Evolutionary conservation across 2,329 filamentous ascomycete genomes (phyloP).

Genomic region (Stagonosporopsis chrysanthemi): DNA sequence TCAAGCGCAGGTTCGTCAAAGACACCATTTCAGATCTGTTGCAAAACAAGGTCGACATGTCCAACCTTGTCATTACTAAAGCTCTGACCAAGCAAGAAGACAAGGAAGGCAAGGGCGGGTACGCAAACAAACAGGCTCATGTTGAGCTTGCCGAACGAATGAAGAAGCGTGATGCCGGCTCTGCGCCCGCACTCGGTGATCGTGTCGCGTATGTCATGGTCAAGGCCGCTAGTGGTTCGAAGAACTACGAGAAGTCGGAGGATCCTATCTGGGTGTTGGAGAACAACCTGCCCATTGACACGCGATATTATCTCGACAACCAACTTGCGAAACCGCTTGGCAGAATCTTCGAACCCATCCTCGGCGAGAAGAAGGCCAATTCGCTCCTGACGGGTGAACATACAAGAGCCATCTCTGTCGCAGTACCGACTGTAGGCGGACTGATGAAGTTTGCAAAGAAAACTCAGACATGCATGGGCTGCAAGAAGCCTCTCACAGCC

Average conservation of each 20-base stretch:
- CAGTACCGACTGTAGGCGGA: constrained; percentile 87
- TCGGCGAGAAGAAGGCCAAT: constrained; percentile 89
- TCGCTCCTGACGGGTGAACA: constrained; percentile 90
- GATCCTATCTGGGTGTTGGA: constrained; percentile 97
- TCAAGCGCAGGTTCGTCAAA: constrained; percentile 80
- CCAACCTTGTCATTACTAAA: constrained; percentile 98
- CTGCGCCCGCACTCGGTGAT: constrained; percentile 89
- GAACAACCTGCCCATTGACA: constrained; percentile 97
- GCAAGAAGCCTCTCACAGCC: constrained; percentile 90
- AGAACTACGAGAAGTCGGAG: constrained; percentile 96
- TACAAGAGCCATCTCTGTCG: constrained; percentile 91
- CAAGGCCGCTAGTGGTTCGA: constrained; percentile 85
- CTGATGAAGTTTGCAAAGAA: constrained; percentile 99
- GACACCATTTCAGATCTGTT: constrained; percentile 92
- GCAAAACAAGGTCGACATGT: constrained; percentile 99
- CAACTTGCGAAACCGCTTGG: constrained; percentile 93
- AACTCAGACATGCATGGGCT: constrained; percentile 97
- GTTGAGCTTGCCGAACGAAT: constrained; percentile 95
- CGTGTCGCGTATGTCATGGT: constrained; percentile 98
- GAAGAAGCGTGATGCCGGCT: constrained; percentile 95
- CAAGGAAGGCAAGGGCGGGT: constrained; percentile 55
- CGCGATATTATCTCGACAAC: constrained; percentile 98
- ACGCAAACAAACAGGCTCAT: constrained; percentile 92
- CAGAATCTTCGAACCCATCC: constrained; percentile 96
- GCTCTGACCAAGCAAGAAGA: constrained; percentile 76